Percentiles rank a stretch among this genome's conserved stretches.
Evolutionary conservation across 2,329 filamentous ascomycete genomes (phyloP).

Genomic region (Neopestalotiopsis rosae): DNA sequence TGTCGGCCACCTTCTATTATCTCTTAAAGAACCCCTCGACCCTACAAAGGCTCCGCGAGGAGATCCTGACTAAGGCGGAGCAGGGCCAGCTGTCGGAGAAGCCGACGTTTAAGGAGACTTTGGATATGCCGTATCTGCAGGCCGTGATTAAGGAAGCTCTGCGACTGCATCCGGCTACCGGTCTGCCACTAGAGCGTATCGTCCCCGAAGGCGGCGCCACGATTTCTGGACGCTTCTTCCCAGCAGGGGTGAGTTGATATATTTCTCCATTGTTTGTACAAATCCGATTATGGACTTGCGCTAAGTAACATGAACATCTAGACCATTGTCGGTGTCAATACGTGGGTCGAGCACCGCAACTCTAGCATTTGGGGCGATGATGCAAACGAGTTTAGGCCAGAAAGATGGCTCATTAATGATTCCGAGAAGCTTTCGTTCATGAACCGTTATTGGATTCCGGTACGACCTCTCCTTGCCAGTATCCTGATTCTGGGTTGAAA

Average conservation of each 20-base stretch:
- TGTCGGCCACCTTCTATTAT: constrained; percentile 33
- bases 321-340: constrained; percentile 40
- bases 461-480: constrained; percentile 23
- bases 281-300: neutral
- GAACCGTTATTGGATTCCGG: constrained; percentile 40
- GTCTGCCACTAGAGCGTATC: constrained; percentile 31
- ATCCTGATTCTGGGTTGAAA: neutral
- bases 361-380: constrained; percentile 38
- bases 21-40: constrained; percentile 25
- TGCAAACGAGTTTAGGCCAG: constrained; percentile 41
- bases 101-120: constrained; percentile 32
- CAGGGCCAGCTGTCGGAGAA: constrained; percentile 20
- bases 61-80: constrained; percentile 27
- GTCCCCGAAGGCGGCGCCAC: constrained; percentile 31
- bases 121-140: constrained; percentile 49
- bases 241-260: constrained; percentile 25
- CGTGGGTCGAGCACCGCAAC: constrained; percentile 41
- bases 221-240: constrained; percentile 32
- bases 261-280: no score
- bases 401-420: constrained; percentile 44
- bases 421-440: constrained; percentile 30
- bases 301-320: constrained; percentile 8
- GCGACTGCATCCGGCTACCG: constrained; percentile 29
- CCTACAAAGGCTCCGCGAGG: constrained; percentile 20
- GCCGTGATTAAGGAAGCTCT: constrained; percentile 62